Percentiles rank a stretch among this genome's conserved stretches.
Conservation (phyloP, 2,329 filamentous ascomycete species). For the Triangularia verruculosa region DNA sequence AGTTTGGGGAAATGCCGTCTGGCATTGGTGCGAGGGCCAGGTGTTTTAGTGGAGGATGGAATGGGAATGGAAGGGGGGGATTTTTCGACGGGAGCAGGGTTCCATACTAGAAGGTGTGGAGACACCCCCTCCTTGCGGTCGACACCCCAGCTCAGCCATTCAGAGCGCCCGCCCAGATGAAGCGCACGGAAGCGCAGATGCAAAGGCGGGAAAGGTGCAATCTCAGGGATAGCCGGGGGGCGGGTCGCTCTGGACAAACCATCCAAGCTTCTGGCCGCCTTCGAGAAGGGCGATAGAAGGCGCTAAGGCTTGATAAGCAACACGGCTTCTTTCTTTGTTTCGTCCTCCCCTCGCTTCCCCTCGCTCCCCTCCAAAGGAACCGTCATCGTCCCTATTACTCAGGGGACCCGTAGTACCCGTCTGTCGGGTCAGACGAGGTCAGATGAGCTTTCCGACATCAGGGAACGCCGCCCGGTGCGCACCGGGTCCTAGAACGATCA, state of each 20-base stretch:
- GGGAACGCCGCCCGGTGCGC: neutral
- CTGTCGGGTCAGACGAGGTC: neutral
- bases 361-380: neutral
- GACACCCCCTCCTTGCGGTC: neutral
- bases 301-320: constrained; percentile 17
- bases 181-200: constrained; percentile 17
- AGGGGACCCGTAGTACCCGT: neutral
- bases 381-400: neutral
- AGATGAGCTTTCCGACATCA: neutral
- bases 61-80: constrained; percentile 9
- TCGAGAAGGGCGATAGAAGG: constrained; percentile 32
- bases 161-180: constrained; percentile 10
- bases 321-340: neutral
- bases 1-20: neutral
- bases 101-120: neutral
- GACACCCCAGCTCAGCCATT: neutral
- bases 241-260: constrained; percentile 20
- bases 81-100: neutral
- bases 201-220: constrained; percentile 28
- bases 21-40: neutral
- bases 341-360: neutral
- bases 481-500: constrained; percentile 7
- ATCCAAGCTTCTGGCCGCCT: constrained; percentile 29
- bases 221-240: constrained; percentile 23
- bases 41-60: neutral